Evolutionary conservation across 306 rosid species (phyloP).

Genomic region (Quercus agrifolia): DNA sequence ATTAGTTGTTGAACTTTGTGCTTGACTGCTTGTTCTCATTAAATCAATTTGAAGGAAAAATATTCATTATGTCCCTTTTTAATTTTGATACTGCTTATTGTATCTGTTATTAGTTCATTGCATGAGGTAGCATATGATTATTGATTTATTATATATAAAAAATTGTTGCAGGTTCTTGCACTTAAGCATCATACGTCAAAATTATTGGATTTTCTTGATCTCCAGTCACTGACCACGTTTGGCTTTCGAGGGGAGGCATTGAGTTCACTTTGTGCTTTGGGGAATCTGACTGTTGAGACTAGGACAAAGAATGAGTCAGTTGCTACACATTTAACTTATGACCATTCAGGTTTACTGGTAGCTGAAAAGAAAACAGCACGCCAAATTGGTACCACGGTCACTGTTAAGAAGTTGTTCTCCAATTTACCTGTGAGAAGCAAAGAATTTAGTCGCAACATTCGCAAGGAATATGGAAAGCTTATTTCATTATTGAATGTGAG

Average conservation of each 20-base stretch:
- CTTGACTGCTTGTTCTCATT: background rate
- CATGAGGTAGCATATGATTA: background rate
- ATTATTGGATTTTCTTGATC: constrained; percentile 75
- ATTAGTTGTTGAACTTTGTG: background rate
- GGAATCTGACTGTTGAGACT: constrained; percentile 72
- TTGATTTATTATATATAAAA: background rate
- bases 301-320: constrained; percentile 66
- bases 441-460: constrained; percentile 81
- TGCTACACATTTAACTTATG: constrained; percentile 72
- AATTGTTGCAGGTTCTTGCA: constrained; percentile 56
- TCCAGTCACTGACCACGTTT: constrained; percentile 78
- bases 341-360: constrained; percentile 67
- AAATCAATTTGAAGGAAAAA: background rate
- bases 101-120: background rate
- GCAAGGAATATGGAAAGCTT: constrained; percentile 93
- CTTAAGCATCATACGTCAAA: constrained; percentile 90
- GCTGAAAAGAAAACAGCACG: constrained; percentile 82
- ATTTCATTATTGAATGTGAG: constrained; percentile 83
- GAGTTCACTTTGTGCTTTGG: constrained; percentile 82
- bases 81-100: background rate
- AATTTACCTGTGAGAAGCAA: constrained; percentile 81
- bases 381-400: constrained; percentile 86
- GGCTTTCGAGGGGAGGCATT: constrained; percentile 98
- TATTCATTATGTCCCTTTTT: background rate
- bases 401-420: constrained; percentile 71